Evolutionary conservation across 257 asterid species (phyloP).

Genomic region (Scutellaria barbata): DNA sequence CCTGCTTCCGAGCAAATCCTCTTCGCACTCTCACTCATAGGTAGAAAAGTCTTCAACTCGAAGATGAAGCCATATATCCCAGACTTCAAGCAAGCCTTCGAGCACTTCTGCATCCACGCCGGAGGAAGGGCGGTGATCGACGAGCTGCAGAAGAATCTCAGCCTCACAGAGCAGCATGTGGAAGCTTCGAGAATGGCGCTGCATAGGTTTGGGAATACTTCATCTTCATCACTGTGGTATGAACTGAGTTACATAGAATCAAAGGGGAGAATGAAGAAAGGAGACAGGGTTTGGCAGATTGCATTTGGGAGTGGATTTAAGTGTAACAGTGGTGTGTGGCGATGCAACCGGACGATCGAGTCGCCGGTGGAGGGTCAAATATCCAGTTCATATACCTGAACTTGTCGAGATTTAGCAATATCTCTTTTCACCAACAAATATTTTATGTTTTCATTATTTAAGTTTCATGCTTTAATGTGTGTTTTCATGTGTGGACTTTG

Average conservation of each 20-base stretch:
- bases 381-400: too few species aligned
- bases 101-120: conserved; percentile 76
- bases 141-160: conserved; percentile 60
- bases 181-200: conserved; percentile 72
- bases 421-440: too few species aligned
- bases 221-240: conserved; percentile 73
- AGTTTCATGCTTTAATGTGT: too few species aligned
- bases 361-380: too few species aligned
- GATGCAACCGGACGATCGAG: too few species aligned
- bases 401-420: too few species aligned
- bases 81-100: conserved; percentile 62
- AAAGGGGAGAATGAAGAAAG: conserved; percentile 70
- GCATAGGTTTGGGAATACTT: conserved; percentile 70
- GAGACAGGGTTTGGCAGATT: conserved; percentile 69
- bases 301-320: conserved; percentile 63
- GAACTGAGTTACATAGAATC: conserved; percentile 71
- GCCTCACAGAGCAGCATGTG: conserved; percentile 58
- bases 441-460: too few species aligned
- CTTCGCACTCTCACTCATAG: conserved; percentile 45
- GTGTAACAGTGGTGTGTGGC: conserved; percentile 57
- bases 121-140: conserved; percentile 79
- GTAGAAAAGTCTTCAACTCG: conserved; percentile 41
- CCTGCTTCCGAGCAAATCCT: conserved; percentile 63
- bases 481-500: too few species aligned
- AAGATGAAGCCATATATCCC: conserved; percentile 57